Percentiles rank a stretch among this genome's conserved stretches.
phyloP scores from a whole-genome alignment of 305 asterid species.

The Andrographis paniculata region DNA sequence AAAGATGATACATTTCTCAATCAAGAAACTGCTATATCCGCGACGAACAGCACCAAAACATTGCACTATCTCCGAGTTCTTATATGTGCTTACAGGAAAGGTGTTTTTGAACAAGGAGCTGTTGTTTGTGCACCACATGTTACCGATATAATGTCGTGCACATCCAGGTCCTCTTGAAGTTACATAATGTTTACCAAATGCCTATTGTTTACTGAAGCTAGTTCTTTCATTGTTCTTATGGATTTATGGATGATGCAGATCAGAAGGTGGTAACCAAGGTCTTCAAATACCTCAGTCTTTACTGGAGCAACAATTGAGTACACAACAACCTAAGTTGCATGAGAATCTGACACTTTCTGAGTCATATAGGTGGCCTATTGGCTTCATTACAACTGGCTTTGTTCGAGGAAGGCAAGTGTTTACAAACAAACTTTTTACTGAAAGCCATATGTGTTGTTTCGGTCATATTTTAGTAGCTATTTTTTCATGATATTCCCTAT shows the following conservation, averaged over 20 bases:
- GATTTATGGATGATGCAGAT: slow-evolving; percentile 32
- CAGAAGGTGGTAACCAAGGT: slow-evolving; percentile 28
- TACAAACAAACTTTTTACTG: neutral
- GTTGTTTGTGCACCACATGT: slow-evolving; percentile 64
- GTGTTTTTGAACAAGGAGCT: slow-evolving; percentile 76
- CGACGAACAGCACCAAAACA: slow-evolving; percentile 21
- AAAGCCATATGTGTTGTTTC: neutral
- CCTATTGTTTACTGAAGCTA: slow-evolving; percentile 1
- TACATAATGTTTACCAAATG: neutral
- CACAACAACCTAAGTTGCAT: slow-evolving; percentile 57
- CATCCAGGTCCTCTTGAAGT: slow-evolving; percentile 37
- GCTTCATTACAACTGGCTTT: slow-evolving; percentile 76
- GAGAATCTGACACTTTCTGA: slow-evolving; percentile 29
- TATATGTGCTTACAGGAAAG: slow-evolving; percentile 54
- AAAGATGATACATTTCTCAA: slow-evolving; percentile 33
- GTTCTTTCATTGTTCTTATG: slow-evolving; percentile 1
- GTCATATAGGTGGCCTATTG: slow-evolving; percentile 61
- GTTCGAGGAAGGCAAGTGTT: slow-evolving; percentile 73
- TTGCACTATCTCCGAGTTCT: slow-evolving; percentile 49
- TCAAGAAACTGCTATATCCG: slow-evolving; percentile 22
- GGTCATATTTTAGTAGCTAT: neutral
- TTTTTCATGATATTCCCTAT: too few species aligned
- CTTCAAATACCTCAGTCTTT: slow-evolving; percentile 55
- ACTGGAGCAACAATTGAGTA: slow-evolving; percentile 41
- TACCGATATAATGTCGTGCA: slow-evolving; percentile 44